These are phyloP conservation scores for Mycocentrospora acerina DNA, from an alignment of 2,329 filamentous ascomycete species.

Conservation along the genomic window DNA sequence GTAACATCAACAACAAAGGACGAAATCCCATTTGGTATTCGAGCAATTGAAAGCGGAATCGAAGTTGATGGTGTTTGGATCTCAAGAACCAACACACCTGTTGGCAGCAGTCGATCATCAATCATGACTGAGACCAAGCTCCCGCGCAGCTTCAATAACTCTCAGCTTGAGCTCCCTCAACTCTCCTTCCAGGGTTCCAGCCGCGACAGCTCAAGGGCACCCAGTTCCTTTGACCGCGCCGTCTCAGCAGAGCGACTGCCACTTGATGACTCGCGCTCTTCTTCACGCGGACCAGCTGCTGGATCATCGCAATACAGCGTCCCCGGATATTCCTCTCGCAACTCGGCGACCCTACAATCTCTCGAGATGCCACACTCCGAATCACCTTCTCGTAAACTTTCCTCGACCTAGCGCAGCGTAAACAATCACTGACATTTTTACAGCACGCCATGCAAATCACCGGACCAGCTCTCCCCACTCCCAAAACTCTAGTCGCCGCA, in stretches of 20 bases:
- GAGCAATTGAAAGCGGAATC: constrained; percentile 79
- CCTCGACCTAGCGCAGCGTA: too few species aligned
- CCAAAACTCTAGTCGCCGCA: constrained; percentile 33
- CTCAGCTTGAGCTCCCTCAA: constrained; percentile 36
- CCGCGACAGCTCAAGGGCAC: constrained; percentile 35
- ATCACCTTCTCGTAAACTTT: constrained; percentile 31
- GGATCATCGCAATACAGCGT: constrained; percentile 42
- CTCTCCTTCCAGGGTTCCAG: constrained; percentile 34
- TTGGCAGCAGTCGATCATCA: constrained; percentile 39
- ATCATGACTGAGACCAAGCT: constrained; percentile 32
- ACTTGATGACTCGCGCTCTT: constrained; percentile 32
- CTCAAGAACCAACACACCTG: constrained; percentile 48
- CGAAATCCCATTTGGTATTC: constrained; percentile 81
- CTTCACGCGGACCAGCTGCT: constrained; percentile 33
- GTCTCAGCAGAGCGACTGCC: constrained; percentile 40
- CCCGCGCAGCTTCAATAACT: constrained; percentile 32
- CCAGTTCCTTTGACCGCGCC: constrained; percentile 43
- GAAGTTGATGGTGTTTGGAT: constrained; percentile 78
- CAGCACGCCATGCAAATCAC: constrained; percentile 26
- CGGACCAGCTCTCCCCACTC: constrained; percentile 20
- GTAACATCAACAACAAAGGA: constrained; percentile 52
- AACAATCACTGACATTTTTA: constrained; percentile 4
- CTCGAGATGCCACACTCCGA: constrained; percentile 29
- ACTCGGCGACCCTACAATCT: constrained; percentile 35
- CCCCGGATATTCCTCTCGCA: constrained; percentile 29